Evolutionary conservation across 163 green algal genomes (phyloP).

Genomic region (Coccomyxa subellipsoidea): DNA sequence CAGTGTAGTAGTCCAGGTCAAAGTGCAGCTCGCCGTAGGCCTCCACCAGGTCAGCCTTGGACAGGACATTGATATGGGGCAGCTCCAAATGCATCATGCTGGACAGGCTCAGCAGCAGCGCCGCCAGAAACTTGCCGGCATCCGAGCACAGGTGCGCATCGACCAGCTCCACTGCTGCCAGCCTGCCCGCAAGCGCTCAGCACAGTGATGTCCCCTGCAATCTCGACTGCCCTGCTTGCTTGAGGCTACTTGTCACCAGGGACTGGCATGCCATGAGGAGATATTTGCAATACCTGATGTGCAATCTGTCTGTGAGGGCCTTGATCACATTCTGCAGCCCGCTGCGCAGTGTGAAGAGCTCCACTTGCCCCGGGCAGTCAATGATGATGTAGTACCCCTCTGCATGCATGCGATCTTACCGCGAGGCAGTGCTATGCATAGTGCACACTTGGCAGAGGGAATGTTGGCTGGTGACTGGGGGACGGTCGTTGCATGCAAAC

Average conservation of each 20-base stretch:
- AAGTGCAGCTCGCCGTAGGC: slow-evolving; percentile 86
- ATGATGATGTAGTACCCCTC: slow-evolving; percentile 61
- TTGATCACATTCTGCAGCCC: slow-evolving; percentile 66
- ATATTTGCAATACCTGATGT: slow-evolving; percentile 34
- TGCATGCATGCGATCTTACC: slow-evolving; percentile 18
- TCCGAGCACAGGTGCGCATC: slow-evolving; percentile 91
- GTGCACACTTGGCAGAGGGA: too few species aligned
- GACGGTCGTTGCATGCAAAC: too few species aligned
- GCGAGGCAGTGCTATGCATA: too few species aligned
- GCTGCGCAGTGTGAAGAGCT: slow-evolving; percentile 75
- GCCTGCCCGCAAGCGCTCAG: slow-evolving; percentile 28
- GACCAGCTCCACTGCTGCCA: slow-evolving; percentile 85
- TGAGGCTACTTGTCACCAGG: too few species aligned
- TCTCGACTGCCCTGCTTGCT: too few species aligned
- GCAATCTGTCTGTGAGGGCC: slow-evolving; percentile 43
- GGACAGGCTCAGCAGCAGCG: slow-evolving; percentile 80
- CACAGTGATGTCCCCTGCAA: too few species aligned
- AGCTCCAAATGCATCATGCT: slow-evolving; percentile 96
- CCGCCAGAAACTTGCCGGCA: slow-evolving; percentile 82
- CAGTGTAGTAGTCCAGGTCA: slow-evolving; percentile 88
- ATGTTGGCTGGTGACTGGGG: too few species aligned
- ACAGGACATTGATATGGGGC: slow-evolving; percentile 94
- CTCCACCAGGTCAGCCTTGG: slow-evolving; percentile 89
- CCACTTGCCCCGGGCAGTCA: slow-evolving; percentile 63
- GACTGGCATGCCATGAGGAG: background rate